These are phyloP conservation scores for Clavulina sp. DNA, from an alignment of 768 basidiomycete species.

Conservation along the genomic window DNA sequence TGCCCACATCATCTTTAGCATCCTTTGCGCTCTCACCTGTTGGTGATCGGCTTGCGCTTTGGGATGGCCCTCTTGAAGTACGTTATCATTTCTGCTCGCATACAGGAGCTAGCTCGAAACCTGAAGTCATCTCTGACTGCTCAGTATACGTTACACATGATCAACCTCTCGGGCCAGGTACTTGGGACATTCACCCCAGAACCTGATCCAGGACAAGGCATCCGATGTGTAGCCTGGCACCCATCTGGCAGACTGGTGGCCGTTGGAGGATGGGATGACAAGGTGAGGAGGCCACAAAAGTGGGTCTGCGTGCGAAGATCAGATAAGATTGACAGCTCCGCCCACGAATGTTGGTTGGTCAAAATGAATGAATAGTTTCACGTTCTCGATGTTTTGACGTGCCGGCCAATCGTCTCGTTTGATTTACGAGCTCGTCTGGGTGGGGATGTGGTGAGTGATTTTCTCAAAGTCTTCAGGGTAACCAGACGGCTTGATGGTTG, in stretches of 20 bases:
- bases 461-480: background rate
- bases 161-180: slow-evolving; percentile 46
- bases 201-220: slow-evolving; percentile 69
- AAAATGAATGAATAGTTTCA: slow-evolving; percentile 53
- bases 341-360: background rate
- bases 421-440: slow-evolving; percentile 44
- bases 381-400: slow-evolving; percentile 56
- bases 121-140: background rate
- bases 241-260: slow-evolving; percentile 70
- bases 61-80: slow-evolving; percentile 78
- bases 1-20: slow-evolving; percentile 55
- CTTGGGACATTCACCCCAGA: slow-evolving; percentile 52
- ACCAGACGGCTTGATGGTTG: background rate
- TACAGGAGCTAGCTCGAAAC: background rate
- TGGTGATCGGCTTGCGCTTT: slow-evolving; percentile 57
- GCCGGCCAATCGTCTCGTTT: slow-evolving; percentile 48
- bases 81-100: slow-evolving; percentile 9
- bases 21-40: slow-evolving; percentile 61
- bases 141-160: slow-evolving; percentile 60
- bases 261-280: slow-evolving; percentile 79
- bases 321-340: background rate
- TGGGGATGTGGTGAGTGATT: slow-evolving; percentile 32
- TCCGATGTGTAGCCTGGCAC: slow-evolving; percentile 68
- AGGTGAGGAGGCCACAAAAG: too few relatives aligned
- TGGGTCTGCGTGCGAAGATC: too few relatives aligned